Evolutionary conservation across 768 basidiomycete species (phyloP).

Genomic region (Filobasidium wieringae): DNA sequence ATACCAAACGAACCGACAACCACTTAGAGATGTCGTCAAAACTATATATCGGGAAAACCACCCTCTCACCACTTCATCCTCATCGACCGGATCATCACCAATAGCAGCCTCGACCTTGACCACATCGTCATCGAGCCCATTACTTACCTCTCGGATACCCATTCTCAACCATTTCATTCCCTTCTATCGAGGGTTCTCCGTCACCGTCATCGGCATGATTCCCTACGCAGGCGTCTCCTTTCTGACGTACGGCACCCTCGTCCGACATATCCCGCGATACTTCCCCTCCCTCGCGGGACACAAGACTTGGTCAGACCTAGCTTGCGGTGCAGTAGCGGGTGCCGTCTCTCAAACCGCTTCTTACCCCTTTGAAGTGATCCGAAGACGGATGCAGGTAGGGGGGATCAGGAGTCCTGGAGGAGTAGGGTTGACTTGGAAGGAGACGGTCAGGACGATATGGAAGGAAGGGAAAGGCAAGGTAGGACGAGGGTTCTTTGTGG

Average conservation of each 20-base stretch:
- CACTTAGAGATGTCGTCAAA: constrained; percentile 45
- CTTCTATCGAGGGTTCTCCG: constrained; percentile 92
- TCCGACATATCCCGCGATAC: constrained; percentile 43
- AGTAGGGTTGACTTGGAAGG: constrained; percentile 54
- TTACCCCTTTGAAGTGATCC: constrained; percentile 88
- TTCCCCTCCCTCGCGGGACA: constrained; percentile 28
- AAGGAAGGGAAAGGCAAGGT: constrained; percentile 58
- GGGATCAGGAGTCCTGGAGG: constrained; percentile 57
- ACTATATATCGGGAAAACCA: constrained; percentile 59
- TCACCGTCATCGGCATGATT: constrained; percentile 80
- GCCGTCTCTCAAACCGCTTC: constrained; percentile 74
- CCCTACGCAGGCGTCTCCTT: constrained; percentile 94
- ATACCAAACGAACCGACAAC: constrained; percentile 53
- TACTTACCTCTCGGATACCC: constrained; percentile 15
- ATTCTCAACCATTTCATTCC: constrained; percentile 45
- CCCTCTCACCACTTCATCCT: constrained; percentile 21
- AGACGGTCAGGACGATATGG: constrained; percentile 49
- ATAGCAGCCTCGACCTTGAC: constrained; percentile 16
- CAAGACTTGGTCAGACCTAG: constrained; percentile 54
- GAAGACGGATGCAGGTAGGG: constrained; percentile 89
- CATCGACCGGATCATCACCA: constrained; percentile 12
- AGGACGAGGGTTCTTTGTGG: constrained; percentile 80
- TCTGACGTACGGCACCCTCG: constrained; percentile 67
- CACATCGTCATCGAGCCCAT: constrained; percentile 22
- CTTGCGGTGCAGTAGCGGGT: constrained; percentile 75